Evolutionary conservation across 2,329 filamentous ascomycete species (phyloP).

Genomic region (Trichoderma harzianum): DNA sequence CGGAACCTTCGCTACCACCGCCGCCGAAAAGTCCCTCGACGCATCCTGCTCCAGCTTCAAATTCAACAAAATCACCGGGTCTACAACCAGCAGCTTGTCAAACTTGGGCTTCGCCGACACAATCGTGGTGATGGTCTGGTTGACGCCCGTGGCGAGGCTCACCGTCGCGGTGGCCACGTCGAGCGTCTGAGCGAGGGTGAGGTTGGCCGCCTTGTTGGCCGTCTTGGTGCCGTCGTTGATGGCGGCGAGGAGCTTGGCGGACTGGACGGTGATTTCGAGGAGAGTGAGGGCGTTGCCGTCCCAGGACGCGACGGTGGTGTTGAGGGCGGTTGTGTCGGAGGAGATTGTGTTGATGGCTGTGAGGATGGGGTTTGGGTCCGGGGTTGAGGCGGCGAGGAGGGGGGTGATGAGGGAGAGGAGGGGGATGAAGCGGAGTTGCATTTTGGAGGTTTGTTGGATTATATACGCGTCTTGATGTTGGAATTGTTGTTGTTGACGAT

Average conservation of each 20-base stretch:
- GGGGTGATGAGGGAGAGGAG: slow-evolving; percentile 25
- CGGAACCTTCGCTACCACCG: slow-evolving; percentile 41
- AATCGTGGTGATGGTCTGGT: slow-evolving; percentile 38
- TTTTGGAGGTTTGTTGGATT: not conserved
- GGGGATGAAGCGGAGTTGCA: slow-evolving; percentile 25
- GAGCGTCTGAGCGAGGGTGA: slow-evolving; percentile 39
- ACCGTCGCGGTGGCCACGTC: slow-evolving; percentile 37
- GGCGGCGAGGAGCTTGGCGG: slow-evolving; percentile 36
- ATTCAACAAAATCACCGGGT: slow-evolving; percentile 42
- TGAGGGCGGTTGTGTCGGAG: slow-evolving; percentile 26
- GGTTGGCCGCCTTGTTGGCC: slow-evolving; percentile 36
- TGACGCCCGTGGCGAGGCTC: slow-evolving; percentile 36
- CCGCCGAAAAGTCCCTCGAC: slow-evolving; percentile 36
- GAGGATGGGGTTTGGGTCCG: slow-evolving; percentile 29
- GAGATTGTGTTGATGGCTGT: slow-evolving; percentile 36
- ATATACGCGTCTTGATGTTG: not conserved
- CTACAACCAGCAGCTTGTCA: slow-evolving; percentile 40
- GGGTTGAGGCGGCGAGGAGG: slow-evolving; percentile 25
- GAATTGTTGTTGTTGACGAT: not conserved
- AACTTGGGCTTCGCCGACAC: slow-evolving; percentile 43
- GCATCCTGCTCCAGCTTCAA: slow-evolving; percentile 40
- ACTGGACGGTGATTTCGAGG: slow-evolving; percentile 40
- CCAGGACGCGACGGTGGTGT: slow-evolving; percentile 33
- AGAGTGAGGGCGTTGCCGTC: slow-evolving; percentile 37
- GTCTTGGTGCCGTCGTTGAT: slow-evolving; percentile 39